phyloP scores from a whole-genome alignment of 1,284 basidiomycete genomes.

The Naganishia cerealis region DNA sequence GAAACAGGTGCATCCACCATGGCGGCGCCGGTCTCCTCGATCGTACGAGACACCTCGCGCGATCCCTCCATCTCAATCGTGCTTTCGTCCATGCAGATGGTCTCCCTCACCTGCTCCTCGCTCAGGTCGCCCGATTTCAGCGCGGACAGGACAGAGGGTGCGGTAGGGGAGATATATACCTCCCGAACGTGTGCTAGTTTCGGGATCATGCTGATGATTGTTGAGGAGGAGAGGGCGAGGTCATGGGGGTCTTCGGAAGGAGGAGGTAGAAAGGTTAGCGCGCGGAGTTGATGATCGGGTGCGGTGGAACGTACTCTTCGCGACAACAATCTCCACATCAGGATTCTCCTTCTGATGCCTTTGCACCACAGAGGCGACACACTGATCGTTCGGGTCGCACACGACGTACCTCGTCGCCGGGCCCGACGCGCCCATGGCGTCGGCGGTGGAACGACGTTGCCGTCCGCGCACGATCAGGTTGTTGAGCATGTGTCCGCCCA shows the following conservation, averaged over 20 bases:
- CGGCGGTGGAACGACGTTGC: not conserved
- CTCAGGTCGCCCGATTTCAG: constrained; percentile 39
- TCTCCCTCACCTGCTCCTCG: constrained; percentile 43
- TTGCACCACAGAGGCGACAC: constrained; percentile 61
- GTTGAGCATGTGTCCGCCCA: constrained; percentile 34
- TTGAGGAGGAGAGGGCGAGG: constrained; percentile 64
- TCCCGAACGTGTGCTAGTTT: constrained; percentile 75
- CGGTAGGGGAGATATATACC: constrained; percentile 59
- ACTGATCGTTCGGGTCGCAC: constrained; percentile 70
- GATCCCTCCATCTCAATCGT: constrained; percentile 77
- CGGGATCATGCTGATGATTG: constrained; percentile 80
- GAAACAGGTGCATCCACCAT: constrained; percentile 91
- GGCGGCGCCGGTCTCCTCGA: constrained; percentile 63
- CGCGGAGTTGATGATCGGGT: not conserved
- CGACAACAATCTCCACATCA: constrained; percentile 61
- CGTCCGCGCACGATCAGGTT: constrained; percentile 28
- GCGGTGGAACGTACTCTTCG: constrained; percentile 60
- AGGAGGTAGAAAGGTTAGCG: constrained; percentile 22
- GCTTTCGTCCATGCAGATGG: constrained; percentile 81
- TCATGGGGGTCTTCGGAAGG: constrained; percentile 50
- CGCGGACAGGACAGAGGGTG: constrained; percentile 25
- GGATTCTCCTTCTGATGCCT: constrained; percentile 57
- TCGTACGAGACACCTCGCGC: constrained; percentile 62
- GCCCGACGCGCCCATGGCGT: not conserved
- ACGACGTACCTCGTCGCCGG: constrained; percentile 62